These are phyloP conservation scores for Rhynchosporium secalis DNA, from an alignment of 2,329 filamentous ascomycete species.

Conservation along the genomic window DNA sequence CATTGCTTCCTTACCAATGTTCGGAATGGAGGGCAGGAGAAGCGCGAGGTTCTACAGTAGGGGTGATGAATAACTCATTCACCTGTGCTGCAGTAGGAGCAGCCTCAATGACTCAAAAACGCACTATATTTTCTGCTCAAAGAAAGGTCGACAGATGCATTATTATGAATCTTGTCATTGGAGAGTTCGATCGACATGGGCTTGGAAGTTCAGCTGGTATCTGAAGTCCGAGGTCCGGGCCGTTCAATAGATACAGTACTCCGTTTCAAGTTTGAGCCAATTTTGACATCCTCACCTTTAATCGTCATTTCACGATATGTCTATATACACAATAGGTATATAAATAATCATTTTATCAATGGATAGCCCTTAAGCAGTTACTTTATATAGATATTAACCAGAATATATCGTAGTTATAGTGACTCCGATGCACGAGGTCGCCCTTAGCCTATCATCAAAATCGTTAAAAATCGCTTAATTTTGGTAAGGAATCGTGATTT, in stretches of 20 bases:
- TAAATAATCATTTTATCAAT: too few relatives aligned
- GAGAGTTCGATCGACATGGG: slow-evolving; percentile 3
- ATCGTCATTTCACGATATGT: too few relatives aligned
- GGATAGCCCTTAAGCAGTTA: too few relatives aligned
- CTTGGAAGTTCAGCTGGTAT: not conserved
- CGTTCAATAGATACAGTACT: not conserved
- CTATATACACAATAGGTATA: too few relatives aligned
- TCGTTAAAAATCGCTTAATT: too few relatives aligned
- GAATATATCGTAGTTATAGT: too few relatives aligned
- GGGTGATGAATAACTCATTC: not conserved
- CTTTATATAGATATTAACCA: too few relatives aligned
- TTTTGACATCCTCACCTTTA: too few relatives aligned
- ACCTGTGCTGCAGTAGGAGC: not conserved
- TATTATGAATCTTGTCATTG: not conserved
- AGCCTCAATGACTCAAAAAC: slow-evolving; percentile 2
- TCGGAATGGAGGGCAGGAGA: not conserved
- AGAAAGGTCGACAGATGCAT: slow-evolving; percentile 1
- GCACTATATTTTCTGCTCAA: slow-evolving; percentile 16
- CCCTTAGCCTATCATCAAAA: too few relatives aligned
- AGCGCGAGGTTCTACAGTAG: not conserved
- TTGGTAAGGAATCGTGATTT: too few relatives aligned
- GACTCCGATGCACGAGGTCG: too few relatives aligned
- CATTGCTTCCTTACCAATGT: slow-evolving; percentile 17
- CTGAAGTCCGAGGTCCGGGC: slow-evolving; percentile 4
- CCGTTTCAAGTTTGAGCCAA: too few relatives aligned